Evolutionary conservation across 768 basidiomycete species (phyloP).

Genomic region (Pleurotus eryngii): DNA sequence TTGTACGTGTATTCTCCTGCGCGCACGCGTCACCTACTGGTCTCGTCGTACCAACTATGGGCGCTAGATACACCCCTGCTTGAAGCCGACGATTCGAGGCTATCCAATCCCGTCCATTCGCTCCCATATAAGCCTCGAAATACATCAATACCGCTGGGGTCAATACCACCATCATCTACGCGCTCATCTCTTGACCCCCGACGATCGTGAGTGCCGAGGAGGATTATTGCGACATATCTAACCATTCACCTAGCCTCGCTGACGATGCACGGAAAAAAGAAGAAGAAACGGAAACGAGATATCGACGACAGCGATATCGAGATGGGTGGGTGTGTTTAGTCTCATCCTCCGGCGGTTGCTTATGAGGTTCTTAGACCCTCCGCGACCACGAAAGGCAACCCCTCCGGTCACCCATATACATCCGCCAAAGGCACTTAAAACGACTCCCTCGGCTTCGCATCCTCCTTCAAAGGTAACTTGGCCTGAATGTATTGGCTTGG

Average conservation of each 20-base stretch:
- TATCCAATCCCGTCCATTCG: conserved; percentile 28
- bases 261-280: conserved; percentile 63
- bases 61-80: conserved; percentile 43
- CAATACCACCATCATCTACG: conserved; percentile 44
- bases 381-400: conserved; percentile 55
- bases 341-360: conserved; percentile 5
- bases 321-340: conserved; percentile 34
- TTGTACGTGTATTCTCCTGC: conserved; percentile 50
- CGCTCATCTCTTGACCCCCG: conserved; percentile 63
- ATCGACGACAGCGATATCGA: conserved; percentile 70
- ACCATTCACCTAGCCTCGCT: conserved; percentile 19
- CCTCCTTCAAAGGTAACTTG: conserved; percentile 48
- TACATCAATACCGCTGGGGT: conserved; percentile 40
- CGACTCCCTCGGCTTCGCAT: conserved; percentile 37
- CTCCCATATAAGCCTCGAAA: conserved; percentile 42
- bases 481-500: background rate
- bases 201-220: conserved; percentile 44
- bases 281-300: conserved; percentile 84
- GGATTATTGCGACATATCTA: background rate
- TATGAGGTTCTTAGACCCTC: conserved; percentile 36
- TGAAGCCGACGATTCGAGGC: conserved; percentile 47
- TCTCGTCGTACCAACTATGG: conserved; percentile 11
- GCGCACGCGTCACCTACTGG: conserved; percentile 19
- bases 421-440: conserved; percentile 56
- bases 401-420: conserved; percentile 44